Percentiles rank a stretch among this genome's conserved stretches.
Conservation (phyloP, 495 filamentous ascomycete genomes). For the Sordaria brevicollis region DNA sequence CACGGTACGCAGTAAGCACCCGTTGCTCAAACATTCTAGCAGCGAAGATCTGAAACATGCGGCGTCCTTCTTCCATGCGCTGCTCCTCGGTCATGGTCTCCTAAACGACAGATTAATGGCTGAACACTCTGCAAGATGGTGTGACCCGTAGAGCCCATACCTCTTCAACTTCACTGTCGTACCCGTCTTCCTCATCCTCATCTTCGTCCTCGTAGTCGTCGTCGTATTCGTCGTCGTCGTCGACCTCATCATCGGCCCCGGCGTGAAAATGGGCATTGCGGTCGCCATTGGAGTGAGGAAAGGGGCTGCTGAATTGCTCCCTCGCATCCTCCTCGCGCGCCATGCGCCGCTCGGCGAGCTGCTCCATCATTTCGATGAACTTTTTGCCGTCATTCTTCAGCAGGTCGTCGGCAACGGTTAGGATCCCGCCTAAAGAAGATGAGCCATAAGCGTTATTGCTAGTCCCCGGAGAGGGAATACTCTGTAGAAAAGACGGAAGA, state of each 20-base stretch:
- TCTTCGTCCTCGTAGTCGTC: slow-evolving; percentile 57
- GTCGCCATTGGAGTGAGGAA: slow-evolving; percentile 40
- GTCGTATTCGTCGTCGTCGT: slow-evolving; percentile 55
- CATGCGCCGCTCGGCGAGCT: slow-evolving; percentile 95
- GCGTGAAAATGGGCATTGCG: slow-evolving; percentile 36
- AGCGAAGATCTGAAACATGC: slow-evolving; percentile 99
- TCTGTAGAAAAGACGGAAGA: slow-evolving; percentile 25
- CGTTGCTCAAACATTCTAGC: slow-evolving; percentile 98
- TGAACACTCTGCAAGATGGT: neutral
- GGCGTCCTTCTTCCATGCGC: slow-evolving; percentile 94
- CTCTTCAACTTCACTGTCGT: slow-evolving; percentile 83
- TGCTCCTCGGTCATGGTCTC: slow-evolving; percentile 96
- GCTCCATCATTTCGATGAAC: slow-evolving; percentile 99
- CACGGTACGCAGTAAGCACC: slow-evolving; percentile 91
- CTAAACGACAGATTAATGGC: slow-evolving; percentile 40
- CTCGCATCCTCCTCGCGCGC: slow-evolving; percentile 87
- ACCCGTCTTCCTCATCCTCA: slow-evolving; percentile 80
- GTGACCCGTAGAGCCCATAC: slow-evolving; percentile 11
- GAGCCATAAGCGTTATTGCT: slow-evolving; percentile 33
- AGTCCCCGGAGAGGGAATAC: slow-evolving; percentile 23
- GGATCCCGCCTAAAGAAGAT: slow-evolving; percentile 71
- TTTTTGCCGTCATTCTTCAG: slow-evolving; percentile 98
- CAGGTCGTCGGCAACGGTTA: slow-evolving; percentile 96
- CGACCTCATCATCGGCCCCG: slow-evolving; percentile 60
- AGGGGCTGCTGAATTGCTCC: slow-evolving; percentile 54